Evolutionary conservation across 2,329 filamentous ascomycete species (phyloP).

Genomic region (Xylaria sp.): DNA sequence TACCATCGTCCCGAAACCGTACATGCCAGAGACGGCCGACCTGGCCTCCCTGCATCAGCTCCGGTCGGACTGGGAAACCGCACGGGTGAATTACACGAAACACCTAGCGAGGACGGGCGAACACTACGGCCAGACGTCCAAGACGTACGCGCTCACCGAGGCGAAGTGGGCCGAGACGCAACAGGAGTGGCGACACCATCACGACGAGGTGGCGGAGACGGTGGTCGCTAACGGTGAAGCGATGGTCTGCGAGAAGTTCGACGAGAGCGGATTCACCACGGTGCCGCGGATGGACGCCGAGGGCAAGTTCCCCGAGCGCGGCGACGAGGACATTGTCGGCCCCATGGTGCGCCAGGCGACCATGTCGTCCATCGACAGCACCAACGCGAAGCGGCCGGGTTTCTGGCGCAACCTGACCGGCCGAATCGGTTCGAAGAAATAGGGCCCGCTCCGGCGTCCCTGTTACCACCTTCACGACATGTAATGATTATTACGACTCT

Average conservation of each 20-base stretch:
- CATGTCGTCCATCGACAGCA: conserved; percentile 44
- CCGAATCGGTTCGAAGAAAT: conserved; percentile 36
- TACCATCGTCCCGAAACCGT: conserved; percentile 81
- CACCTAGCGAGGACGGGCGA: conserved; percentile 86
- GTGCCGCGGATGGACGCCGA: conserved; percentile 72
- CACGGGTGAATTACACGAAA: conserved; percentile 84
- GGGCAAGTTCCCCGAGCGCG: conserved; percentile 85
- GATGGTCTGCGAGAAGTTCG: conserved; percentile 48
- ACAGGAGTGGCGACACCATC: conserved; percentile 69
- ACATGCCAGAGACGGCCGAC: conserved; percentile 66
- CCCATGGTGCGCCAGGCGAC: conserved; percentile 74
- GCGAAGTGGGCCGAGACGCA: conserved; percentile 88
- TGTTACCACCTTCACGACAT: conserved; percentile 13
- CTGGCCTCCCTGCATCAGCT: conserved; percentile 62
- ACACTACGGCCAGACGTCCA: conserved; percentile 88
- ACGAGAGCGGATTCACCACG: conserved; percentile 62
- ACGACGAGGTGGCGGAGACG: conserved; percentile 65
- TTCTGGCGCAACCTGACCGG: conserved; percentile 40
- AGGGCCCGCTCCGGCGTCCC: conserved; percentile 7
- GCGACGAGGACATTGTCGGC: conserved; percentile 90
- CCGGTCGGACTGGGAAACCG: conserved; percentile 79
- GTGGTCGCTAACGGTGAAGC: conserved; percentile 47
- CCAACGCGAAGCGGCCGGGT: conserved; percentile 33
- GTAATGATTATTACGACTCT: conserved; percentile 30
- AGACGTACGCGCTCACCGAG: conserved; percentile 82